Evolutionary conservation across 2,329 filamentous ascomycete species (phyloP).

Genomic region (Sclerotinia nivalis): DNA sequence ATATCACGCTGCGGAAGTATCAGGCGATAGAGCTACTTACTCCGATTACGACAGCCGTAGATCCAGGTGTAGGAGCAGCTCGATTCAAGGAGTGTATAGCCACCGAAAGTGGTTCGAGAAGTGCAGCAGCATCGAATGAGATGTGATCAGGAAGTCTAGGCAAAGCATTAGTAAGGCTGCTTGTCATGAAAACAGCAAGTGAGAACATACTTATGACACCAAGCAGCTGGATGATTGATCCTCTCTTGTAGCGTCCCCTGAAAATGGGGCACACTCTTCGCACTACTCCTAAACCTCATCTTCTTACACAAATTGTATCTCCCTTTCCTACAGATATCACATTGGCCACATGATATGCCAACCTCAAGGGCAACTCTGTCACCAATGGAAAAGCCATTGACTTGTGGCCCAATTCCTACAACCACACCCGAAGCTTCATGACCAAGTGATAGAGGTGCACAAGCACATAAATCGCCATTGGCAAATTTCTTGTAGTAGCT

Average conservation of each 20-base stretch:
- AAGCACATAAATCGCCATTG: constrained; percentile 68
- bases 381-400: constrained; percentile 54
- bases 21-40: constrained; percentile 33
- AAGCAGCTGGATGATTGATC: constrained; percentile 62
- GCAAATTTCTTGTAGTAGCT: constrained; percentile 73
- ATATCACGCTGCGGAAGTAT: neutral
- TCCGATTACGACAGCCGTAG: constrained; percentile 63
- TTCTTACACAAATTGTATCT: constrained; percentile 67
- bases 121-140: constrained; percentile 59
- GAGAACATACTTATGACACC: constrained; percentile 59
- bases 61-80: constrained; percentile 52
- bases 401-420: constrained; percentile 55
- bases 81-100: constrained; percentile 62
- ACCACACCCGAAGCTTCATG: constrained; percentile 63
- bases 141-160: constrained; percentile 57
- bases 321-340: constrained; percentile 86
- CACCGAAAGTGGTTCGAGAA: constrained; percentile 63
- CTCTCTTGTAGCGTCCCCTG: constrained; percentile 63
- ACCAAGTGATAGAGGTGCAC: constrained; percentile 64
- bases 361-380: constrained; percentile 75
- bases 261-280: constrained; percentile 63
- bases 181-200: too few species aligned
- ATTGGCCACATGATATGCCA: constrained; percentile 86
- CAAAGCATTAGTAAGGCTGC: constrained; percentile 13
- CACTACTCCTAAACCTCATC: constrained; percentile 62